Conservation (phyloP, 2,329 filamentous ascomycete species). For the Penicillium sp. region DNA sequence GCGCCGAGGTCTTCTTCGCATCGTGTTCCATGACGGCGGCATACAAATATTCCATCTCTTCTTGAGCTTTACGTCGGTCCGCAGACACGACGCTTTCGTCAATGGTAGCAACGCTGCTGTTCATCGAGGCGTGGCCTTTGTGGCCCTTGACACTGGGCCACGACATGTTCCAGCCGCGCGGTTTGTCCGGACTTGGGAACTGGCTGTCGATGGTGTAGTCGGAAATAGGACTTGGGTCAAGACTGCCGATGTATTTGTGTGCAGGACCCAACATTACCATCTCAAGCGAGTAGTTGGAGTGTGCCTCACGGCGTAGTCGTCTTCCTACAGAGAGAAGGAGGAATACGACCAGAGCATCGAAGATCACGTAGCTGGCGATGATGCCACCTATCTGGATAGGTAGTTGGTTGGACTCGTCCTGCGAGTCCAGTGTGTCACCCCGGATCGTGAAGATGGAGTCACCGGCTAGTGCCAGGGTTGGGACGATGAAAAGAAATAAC, state of each 20-base stretch:
- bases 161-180: constrained; percentile 33
- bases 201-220: constrained; percentile 25
- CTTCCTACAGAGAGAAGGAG: constrained; percentile 60
- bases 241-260: constrained; percentile 23
- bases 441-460: background rate
- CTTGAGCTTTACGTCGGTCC: constrained; percentile 70
- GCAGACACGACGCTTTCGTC: constrained; percentile 72
- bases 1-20: constrained; percentile 40
- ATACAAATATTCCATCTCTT: constrained; percentile 86
- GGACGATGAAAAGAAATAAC: background rate
- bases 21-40: constrained; percentile 90
- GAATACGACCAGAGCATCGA: constrained; percentile 68
- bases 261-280: constrained; percentile 55
- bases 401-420: constrained; percentile 54
- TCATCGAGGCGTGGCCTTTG: constrained; percentile 33
- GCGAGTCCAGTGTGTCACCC: background rate
- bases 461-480: background rate
- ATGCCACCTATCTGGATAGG: constrained; percentile 81
- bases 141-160: constrained; percentile 36
- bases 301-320: constrained; percentile 50
- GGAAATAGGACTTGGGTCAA: constrained; percentile 32
- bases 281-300: constrained; percentile 49
- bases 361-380: constrained; percentile 75
- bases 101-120: constrained; percentile 64
- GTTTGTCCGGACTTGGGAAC: constrained; percentile 34